These are phyloP conservation scores for Arabidopsis arenosa DNA, from an alignment of 345 rosid species.

Conservation along the genomic window DNA sequence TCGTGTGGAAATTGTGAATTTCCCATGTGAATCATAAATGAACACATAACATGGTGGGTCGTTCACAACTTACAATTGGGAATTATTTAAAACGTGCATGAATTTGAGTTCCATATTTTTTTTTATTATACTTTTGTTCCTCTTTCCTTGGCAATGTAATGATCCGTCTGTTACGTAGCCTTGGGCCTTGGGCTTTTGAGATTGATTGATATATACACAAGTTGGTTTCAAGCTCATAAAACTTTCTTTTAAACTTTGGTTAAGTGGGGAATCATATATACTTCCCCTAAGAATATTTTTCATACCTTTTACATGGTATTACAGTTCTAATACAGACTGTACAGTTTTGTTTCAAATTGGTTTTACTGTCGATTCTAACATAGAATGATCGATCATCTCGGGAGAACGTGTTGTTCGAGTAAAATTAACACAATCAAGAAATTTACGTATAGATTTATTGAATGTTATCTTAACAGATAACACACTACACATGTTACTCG, in stretches of 20 bases:
- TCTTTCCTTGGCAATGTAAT: neutral
- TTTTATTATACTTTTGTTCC: neutral
- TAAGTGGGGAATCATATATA: neutral
- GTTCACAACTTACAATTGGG: slow-evolving; percentile 14
- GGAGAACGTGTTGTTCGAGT: too few species aligned
- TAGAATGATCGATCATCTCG: too few species aligned
- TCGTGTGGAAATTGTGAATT: slow-evolving; percentile 6
- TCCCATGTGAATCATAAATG: slow-evolving; percentile 24
- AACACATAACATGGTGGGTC: slow-evolving; percentile 30
- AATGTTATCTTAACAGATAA: too few species aligned
- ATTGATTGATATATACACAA: neutral
- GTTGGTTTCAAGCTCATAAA: neutral
- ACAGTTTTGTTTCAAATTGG: too few species aligned
- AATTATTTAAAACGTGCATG: slow-evolving; percentile 17
- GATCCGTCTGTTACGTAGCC: neutral
- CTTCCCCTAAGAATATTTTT: too few species aligned
- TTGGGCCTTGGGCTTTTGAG: neutral
- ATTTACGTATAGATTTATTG: too few species aligned
- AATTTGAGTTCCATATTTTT: neutral
- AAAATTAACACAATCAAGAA: too few species aligned
- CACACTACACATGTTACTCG: too few species aligned
- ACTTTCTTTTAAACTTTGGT: neutral
- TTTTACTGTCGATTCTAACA: too few species aligned
- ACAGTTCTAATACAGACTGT: too few species aligned
- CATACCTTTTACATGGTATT: too few species aligned